These are phyloP conservation scores for Penicillium pancosmium DNA, from an alignment of 495 filamentous ascomycete species.

Conservation along the genomic window DNA sequence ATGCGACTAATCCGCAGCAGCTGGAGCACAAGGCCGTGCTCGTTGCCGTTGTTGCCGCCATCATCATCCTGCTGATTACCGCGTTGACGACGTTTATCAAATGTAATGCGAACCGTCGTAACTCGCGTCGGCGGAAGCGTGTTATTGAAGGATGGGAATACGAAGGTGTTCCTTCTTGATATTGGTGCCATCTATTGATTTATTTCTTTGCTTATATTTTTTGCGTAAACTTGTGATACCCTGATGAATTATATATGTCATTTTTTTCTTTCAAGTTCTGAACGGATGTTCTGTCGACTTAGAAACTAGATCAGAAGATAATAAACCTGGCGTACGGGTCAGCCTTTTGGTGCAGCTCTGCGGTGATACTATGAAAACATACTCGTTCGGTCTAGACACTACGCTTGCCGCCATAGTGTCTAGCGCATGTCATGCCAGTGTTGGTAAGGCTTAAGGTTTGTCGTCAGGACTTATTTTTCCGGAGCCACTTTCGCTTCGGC, in stretches of 20 bases:
- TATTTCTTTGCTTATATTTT: not conserved
- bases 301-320: not conserved
- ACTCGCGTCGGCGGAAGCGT: conserved; percentile 52
- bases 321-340: too few relatives aligned
- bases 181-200: not conserved
- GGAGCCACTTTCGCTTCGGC: too few relatives aligned
- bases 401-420: too few relatives aligned
- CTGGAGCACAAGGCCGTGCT: conserved; percentile 50
- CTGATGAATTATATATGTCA: not conserved
- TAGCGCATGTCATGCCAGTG: too few relatives aligned
- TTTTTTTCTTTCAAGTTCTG: not conserved
- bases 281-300: not conserved
- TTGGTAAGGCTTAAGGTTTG: too few relatives aligned
- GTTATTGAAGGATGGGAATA: conserved; percentile 64
- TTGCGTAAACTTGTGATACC: conserved; percentile 1
- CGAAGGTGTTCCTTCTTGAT: conserved; percentile 62
- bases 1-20: conserved; percentile 40
- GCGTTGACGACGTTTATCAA: conserved; percentile 66
- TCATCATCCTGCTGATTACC: conserved; percentile 60
- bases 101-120: conserved; percentile 61
- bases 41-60: conserved; percentile 61
- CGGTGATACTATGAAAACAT: too few relatives aligned
- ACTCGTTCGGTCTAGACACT: too few relatives aligned
- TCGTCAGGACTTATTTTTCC: too few relatives aligned
- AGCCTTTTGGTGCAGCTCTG: too few relatives aligned